Evolutionary conservation across 192 early-diverging fungal species (phyloP).

Genomic region (Backusella macrospora): DNA sequence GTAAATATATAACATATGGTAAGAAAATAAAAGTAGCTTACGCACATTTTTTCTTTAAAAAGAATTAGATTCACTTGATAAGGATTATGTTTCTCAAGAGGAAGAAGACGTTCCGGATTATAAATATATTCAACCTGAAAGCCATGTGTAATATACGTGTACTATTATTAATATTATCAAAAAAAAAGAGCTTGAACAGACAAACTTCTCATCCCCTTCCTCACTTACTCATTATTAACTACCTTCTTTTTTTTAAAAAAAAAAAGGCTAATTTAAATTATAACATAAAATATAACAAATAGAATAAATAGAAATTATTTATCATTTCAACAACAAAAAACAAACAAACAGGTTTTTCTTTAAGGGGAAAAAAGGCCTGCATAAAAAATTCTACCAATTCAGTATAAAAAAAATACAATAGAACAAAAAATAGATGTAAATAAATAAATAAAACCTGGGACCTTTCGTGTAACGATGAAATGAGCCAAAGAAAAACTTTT

Average conservation of each 20-base stretch:
- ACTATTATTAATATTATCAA: neutral
- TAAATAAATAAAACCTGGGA: neutral
- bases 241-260: neutral
- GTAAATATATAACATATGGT: neutral
- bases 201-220: neutral
- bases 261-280: neutral
- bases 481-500: neutral
- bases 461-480: neutral
- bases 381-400: neutral
- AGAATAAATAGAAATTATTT: neutral
- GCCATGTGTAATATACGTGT: neutral
- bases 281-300: neutral
- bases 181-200: neutral
- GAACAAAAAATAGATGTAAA: neutral
- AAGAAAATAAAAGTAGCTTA: neutral
- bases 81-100: neutral
- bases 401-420: slow-evolving; percentile 14
- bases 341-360: slow-evolving; percentile 10
- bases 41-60: neutral
- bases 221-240: neutral
- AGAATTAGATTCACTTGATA: neutral
- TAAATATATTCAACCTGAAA: neutral
- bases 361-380: neutral
- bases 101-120: neutral
- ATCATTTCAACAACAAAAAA: neutral